Conservation (phyloP, 306 rosid species). For the Prunus fruticosa region DNA sequence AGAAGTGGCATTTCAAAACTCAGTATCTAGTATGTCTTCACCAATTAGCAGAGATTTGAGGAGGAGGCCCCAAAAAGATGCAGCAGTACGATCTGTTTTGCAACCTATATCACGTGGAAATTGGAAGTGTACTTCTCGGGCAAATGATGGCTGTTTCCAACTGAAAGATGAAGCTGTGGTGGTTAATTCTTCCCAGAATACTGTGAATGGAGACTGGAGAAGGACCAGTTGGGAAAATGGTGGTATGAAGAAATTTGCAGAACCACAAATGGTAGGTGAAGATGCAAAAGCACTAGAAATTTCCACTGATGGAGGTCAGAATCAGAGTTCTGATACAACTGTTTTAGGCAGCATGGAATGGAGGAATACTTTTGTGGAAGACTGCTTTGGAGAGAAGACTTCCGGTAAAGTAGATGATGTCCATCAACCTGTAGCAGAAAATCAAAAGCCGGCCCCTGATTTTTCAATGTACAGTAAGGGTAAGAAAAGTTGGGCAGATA, state of each 20-base stretch:
- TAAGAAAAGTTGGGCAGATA: conserved; percentile 96
- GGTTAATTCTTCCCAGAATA: background rate
- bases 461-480: conserved; percentile 11
- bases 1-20: background rate
- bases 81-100: conserved; percentile 5
- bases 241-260: conserved; percentile 23
- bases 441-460: conserved; percentile 16
- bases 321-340: conserved; percentile 19
- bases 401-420: conserved; percentile 15
- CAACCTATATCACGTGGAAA: background rate
- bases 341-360: background rate
- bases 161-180: conserved; percentile 16
- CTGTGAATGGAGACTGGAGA: conserved; percentile 18
- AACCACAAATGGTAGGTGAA: conserved; percentile 22
- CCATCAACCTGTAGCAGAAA: conserved; percentile 3
- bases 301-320: conserved; percentile 1
- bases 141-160: background rate
- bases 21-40: conserved; percentile 3
- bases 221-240: conserved; percentile 20
- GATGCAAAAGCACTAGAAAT: conserved; percentile 13
- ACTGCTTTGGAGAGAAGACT: conserved; percentile 18
- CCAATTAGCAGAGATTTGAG: conserved; percentile 26
- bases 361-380: background rate
- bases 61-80: conserved; percentile 28
- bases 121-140: background rate